phyloP scores from a whole-genome alignment of 2,329 filamentous ascomycete genomes.

The Ascochyta pisi region DNA sequence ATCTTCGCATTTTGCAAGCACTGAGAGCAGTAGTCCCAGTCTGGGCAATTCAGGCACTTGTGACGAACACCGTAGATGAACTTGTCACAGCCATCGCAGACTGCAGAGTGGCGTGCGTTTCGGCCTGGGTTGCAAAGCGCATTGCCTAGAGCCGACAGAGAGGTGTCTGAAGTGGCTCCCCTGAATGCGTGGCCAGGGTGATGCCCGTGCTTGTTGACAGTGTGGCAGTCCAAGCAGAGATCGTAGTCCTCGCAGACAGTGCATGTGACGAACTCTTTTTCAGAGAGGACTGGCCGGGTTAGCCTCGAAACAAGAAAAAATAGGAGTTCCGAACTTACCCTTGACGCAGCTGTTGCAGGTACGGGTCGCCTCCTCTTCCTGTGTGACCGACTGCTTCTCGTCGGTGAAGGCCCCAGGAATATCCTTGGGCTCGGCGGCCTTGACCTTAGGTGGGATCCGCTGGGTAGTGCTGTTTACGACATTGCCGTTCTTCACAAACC shows the following conservation, averaged over 20 bases:
- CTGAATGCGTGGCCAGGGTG: conserved; percentile 85
- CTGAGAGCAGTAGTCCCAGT: conserved; percentile 91
- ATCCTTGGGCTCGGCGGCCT: conserved; percentile 45
- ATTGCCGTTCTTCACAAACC: conserved; percentile 76
- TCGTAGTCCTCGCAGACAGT: conserved; percentile 86
- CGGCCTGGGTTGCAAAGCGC: conserved; percentile 79
- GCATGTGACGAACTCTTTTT: conserved; percentile 86
- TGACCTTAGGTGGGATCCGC: conserved; percentile 71
- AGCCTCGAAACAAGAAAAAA: conserved; percentile 27
- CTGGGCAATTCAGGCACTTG: conserved; percentile 96
- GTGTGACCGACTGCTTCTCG: conserved; percentile 51
- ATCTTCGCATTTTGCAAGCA: conserved; percentile 73
- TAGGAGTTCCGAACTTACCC: conserved; percentile 51
- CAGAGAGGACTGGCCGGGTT: conserved; percentile 66
- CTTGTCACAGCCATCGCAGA: conserved; percentile 94
- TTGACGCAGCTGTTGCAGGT: conserved; percentile 77
- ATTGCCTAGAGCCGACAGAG: conserved; percentile 64
- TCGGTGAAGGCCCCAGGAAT: conserved; percentile 56
- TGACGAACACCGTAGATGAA: conserved; percentile 87
- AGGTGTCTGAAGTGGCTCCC: conserved; percentile 68
- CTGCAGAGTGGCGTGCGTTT: conserved; percentile 80
- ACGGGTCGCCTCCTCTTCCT: conserved; percentile 57
- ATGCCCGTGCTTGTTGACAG: conserved; percentile 80
- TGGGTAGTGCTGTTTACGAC: conserved; percentile 88
- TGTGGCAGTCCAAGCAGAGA: conserved; percentile 83